A percentile compares a stretch with the other conserved stretches of the same genome.
Evolutionary conservation across 2,329 filamentous ascomycete genomes (phyloP).

Genomic region (Arthrinium phaeospermum): DNA sequence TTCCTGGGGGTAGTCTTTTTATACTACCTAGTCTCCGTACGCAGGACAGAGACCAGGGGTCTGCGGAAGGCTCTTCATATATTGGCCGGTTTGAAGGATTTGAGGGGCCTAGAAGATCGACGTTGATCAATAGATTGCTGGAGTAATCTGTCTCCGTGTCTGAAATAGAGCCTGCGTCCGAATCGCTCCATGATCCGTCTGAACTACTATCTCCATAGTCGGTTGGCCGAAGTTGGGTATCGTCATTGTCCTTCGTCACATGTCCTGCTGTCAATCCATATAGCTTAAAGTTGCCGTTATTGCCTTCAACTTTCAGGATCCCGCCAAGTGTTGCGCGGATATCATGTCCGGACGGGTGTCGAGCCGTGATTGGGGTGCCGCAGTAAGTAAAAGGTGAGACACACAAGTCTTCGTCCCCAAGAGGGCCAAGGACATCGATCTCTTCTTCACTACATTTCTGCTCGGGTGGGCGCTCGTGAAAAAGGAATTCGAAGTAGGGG

Average conservation of each 20-base stretch:
- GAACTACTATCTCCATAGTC: neutral
- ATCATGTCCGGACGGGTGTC: neutral
- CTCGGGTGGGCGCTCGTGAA: neutral
- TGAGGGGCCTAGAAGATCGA: neutral
- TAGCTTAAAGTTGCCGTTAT: neutral
- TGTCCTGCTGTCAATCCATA: neutral
- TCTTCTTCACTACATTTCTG: neutral
- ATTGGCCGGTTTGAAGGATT: neutral
- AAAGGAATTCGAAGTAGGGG: neutral
- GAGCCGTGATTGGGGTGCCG: neutral
- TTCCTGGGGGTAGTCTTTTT: neutral
- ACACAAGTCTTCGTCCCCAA: neutral
- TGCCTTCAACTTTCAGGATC: neutral
- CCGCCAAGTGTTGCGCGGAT: neutral
- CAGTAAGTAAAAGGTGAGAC: neutral
- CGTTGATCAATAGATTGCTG: neutral
- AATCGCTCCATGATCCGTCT: neutral
- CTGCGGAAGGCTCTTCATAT: neutral
- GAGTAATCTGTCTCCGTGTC: neutral
- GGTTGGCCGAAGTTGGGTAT: neutral
- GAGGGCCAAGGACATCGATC: neutral
- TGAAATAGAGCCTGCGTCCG: neutral
- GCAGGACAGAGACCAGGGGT: neutral
- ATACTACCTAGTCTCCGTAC: neutral
- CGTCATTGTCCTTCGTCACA: neutral